Base-by-base conservation (phyloP, 2,329 filamentous ascomycete genomes). In the Herpomyces periplanetae region DNA sequence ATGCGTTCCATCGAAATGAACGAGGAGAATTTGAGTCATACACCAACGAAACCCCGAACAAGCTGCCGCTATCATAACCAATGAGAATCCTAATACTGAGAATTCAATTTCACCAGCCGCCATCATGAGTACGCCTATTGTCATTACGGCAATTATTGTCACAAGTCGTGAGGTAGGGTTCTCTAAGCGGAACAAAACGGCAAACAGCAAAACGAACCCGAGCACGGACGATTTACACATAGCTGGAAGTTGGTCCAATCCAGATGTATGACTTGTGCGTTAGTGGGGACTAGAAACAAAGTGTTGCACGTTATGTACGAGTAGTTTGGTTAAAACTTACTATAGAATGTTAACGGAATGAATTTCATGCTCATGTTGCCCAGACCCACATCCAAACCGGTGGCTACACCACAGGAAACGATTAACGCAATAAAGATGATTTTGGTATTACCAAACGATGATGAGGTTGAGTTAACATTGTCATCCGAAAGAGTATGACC, bases 221-320 rank as follows among this genome's bases (percentile, higher is more conserved):
- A 96, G 52, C 8, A 75, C 68, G 5, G 73, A 88, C 4, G 75
- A 91, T 49, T 96, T 96, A 43, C 80, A 91, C 80, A 96, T 91
- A 23, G 80, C 37, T 41, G 24, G 5, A 18, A 13, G 8, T 10
- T 10, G 3, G 5, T 8, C 11, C 20, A 9, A 22, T 7, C n/a
- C 17, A 3, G 10, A 3, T 8, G 6, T 5, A 8, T 5, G 5
- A 5, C 20, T 22, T 19, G 19, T 15, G 11, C 11, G 20, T 9
- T 12, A 19, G 10, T 17, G 19, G 17, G 22, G 10, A 25, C 37
- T 28, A 32, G 28, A 5, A 13, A 2, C 4, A 5, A 13, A 5
- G 16, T 16, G 10, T 3, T 2, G 12, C 7, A 12, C 11, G n/a
- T 10, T 5, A 8, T 7, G 14, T 14, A 9, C 16, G 8, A 3